Evolutionary conservation across 1,284 basidiomycete genomes (phyloP).

Genomic region (Exobasidium rhododendri): DNA sequence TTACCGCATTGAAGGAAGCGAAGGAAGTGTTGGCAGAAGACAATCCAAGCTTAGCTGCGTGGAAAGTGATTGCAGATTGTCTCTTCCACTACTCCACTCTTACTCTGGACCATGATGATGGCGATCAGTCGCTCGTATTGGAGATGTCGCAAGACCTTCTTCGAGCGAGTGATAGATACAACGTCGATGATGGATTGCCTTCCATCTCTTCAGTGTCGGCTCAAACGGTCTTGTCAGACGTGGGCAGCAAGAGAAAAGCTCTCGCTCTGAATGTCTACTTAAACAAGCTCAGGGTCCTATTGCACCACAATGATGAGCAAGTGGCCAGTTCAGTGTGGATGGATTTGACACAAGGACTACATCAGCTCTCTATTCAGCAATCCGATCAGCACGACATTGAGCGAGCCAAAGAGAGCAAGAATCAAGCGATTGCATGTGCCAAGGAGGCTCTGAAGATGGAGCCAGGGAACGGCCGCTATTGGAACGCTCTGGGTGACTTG

Average conservation of each 20-base stretch:
- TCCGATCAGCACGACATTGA: neutral
- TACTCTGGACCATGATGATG: neutral
- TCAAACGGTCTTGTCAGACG: neutral
- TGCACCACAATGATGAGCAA: conserved; percentile 35
- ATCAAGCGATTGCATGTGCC: conserved; percentile 65
- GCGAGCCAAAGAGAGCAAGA: conserved; percentile 11
- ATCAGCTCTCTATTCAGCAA: conserved; percentile 21
- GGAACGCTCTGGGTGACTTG: conserved; percentile 76
- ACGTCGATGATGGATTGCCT: conserved; percentile 35
- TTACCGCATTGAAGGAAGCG: conserved; percentile 63
- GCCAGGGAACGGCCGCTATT: conserved; percentile 71
- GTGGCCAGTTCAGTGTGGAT: conserved; percentile 45
- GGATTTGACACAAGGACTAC: conserved; percentile 44
- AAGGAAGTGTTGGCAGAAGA: conserved; percentile 63
- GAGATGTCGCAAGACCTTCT: conserved; percentile 3
- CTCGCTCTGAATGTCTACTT: conserved; percentile 25
- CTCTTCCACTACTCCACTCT: conserved; percentile 58
- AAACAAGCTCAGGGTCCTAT: conserved; percentile 44
- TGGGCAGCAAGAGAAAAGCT: neutral
- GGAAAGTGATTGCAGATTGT: conserved; percentile 83
- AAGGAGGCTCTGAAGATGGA: conserved; percentile 74
- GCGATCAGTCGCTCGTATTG: conserved; percentile 2
- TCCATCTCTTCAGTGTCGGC: conserved; percentile 29
- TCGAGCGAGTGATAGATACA: neutral
- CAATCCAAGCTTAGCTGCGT: conserved; percentile 58